Percentiles rank a stretch among this genome's conserved stretches.
phyloP scores from a whole-genome alignment of 2,329 filamentous ascomycete genomes.

The Didymella pomorum region DNA sequence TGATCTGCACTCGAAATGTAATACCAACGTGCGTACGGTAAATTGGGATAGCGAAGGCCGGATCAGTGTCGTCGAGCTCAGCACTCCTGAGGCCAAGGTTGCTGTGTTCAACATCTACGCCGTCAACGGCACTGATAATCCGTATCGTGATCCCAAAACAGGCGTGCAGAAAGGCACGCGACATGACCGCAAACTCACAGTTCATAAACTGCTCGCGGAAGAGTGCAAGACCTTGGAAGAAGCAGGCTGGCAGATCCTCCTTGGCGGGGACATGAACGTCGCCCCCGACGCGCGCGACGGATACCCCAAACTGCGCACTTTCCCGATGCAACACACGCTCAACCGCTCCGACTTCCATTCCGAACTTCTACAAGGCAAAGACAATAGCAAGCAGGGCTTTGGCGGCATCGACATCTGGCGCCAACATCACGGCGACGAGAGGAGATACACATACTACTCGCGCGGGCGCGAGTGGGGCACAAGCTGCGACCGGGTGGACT shows the following conservation, averaged over 20 bases:
- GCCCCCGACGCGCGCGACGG: constrained; percentile 57
- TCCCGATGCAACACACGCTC: constrained; percentile 56
- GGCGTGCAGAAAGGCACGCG: constrained; percentile 56
- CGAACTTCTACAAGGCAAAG: constrained; percentile 53
- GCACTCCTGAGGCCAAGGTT: not conserved
- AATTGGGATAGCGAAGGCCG: constrained; percentile 63
- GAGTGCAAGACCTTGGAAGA: constrained; percentile 55
- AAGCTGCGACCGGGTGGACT: constrained; percentile 64
- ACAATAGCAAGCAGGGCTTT: constrained; percentile 23
- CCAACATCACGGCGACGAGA: constrained; percentile 52
- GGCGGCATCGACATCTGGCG: constrained; percentile 59
- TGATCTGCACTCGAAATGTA: constrained; percentile 47
- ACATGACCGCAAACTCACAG: constrained; percentile 60
- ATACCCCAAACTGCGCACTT: constrained; percentile 54
- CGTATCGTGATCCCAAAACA: constrained; percentile 56
- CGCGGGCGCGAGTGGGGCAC: constrained; percentile 55
- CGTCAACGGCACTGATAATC: constrained; percentile 60
- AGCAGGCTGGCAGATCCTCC: constrained; percentile 54
- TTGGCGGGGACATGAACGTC: constrained; percentile 64
- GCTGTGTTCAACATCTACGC: constrained; percentile 62
- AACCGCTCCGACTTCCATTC: constrained; percentile 62
- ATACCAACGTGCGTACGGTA: constrained; percentile 45
- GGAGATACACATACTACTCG: constrained; percentile 61
- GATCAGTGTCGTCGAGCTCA: constrained; percentile 57
- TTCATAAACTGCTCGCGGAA: constrained; percentile 57